Base-by-base conservation (phyloP, 2,329 filamentous ascomycete genomes). In the Sporothrix brasiliensis region DNA sequence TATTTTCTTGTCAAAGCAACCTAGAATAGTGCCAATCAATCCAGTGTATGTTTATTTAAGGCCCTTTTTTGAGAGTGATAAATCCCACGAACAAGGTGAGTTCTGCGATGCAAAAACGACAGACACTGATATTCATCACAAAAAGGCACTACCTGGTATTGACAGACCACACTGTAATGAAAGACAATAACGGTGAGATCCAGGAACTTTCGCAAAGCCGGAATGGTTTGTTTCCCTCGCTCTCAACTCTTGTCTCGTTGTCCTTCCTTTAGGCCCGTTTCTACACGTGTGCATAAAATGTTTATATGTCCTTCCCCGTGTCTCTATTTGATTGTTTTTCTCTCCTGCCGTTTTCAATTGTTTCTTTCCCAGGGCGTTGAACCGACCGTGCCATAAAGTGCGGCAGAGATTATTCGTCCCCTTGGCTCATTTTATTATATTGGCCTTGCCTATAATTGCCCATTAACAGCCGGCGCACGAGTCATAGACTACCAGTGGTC, bases 361-460 rank as follows among this genome's bases (percentile, higher is more conserved):
- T 44, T 41, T 39, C n/a, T 11, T 61, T 61, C 39, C 56, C 56
- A 44, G n/a, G 9, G 56, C 10, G 39, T 44, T 34, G 39, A 44
- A 44, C 34, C 56, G 39, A 44, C 34, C 39, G 56, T 61, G 39
- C 56, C 56, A 39, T 60, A 39, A 4, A 19, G 56, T 30, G 30
- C 19, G n/a, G 39, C 19, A 61, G 56, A 24, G n/a, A n/a, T 61
- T 44, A n/a, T 44, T 16, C 44, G 27, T 47, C 30, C 30, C 44
- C n/a, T 24, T 67, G 34, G 47, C 63, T 39, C 47, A 67, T 67
- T 24, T 66, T 66, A 67, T 67, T 52, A 67, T 52, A 39, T 52
- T 67, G 63, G 14, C 11, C 65, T 7, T 34, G 6, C 5, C 5
- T 53, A 53, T 67, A 53, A 14, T 52, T 66, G 47, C 24, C 11